These are phyloP conservation scores for Monosporozyma servazzii DNA, from an alignment of 805 yeast genomes.

Conservation along the genomic window DNA sequence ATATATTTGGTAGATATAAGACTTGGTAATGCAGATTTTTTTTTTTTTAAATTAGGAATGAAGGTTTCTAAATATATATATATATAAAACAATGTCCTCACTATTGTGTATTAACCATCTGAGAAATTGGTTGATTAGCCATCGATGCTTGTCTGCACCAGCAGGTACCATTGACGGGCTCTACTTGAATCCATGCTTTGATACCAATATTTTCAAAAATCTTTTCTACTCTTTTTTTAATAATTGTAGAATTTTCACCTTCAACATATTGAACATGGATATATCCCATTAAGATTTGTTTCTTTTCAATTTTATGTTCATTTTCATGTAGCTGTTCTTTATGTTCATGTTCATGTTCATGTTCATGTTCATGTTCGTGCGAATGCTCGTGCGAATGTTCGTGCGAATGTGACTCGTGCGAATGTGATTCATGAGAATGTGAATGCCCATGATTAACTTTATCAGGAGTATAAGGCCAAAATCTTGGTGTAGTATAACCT, in stretches of 20 bases:
- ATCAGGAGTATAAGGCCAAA: conserved; percentile 58
- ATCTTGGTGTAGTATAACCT: conserved; percentile 80
- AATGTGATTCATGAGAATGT: conserved; percentile 29
- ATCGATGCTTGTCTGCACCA: conserved; percentile 45
- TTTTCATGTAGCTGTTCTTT: conserved; percentile 2
- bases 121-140: conserved; percentile 1
- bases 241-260: conserved; percentile 55
- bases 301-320: conserved; percentile 18
- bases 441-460: conserved; percentile 22
- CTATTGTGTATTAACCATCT: neutral
- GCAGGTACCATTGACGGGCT: conserved; percentile 51
- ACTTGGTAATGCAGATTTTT: too few species aligned
- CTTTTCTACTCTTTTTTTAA: conserved; percentile 51
- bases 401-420: conserved; percentile 28
- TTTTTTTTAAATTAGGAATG: too few species aligned
- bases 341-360: conserved; percentile 27
- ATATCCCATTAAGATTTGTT: conserved; percentile 51
- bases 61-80: neutral
- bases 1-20: too few species aligned
- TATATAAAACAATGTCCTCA: neutral
- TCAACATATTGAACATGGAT: conserved; percentile 65
- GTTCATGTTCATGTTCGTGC: conserved; percentile 15
- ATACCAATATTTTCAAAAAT: conserved; percentile 43
- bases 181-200: conserved; percentile 57
- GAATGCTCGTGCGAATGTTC: conserved; percentile 5